These are phyloP conservation scores for Gloeostereum incarnatum DNA, from an alignment of 768 basidiomycete species.

Conservation along the genomic window DNA sequence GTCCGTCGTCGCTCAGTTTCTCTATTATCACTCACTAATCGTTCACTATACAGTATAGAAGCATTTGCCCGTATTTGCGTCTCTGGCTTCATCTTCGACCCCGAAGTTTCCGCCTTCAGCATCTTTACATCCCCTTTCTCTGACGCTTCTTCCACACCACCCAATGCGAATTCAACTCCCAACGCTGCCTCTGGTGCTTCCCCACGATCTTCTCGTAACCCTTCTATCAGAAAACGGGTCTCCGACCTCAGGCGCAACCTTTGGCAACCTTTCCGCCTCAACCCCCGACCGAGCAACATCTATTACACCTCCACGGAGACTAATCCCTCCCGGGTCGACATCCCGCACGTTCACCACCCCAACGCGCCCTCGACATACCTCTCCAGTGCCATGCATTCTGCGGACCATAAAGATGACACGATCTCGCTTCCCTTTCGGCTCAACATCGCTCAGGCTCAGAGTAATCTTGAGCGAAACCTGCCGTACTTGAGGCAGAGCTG, in stretches of 20 bases:
- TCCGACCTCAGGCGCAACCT: conserved; percentile 34
- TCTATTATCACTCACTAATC: too few species aligned
- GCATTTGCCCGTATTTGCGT: conserved; percentile 83
- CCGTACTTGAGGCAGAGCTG: conserved; percentile 92
- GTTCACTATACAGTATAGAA: conserved; percentile 71
- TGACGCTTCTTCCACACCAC: conserved; percentile 19
- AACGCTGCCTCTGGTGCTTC: conserved; percentile 2
- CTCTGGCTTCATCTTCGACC: conserved; percentile 83
- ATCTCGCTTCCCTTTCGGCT: conserved; percentile 56
- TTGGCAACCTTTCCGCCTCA: conserved; percentile 46
- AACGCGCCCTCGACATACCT: too few species aligned
- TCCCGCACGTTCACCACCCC: too few species aligned
- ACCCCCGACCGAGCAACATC: neutral
- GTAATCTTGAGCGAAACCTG: conserved; percentile 53
- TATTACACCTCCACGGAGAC: neutral
- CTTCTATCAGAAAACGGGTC: conserved; percentile 36
- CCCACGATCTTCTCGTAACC: conserved; percentile 6
- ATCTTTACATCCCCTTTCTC: conserved; percentile 33
- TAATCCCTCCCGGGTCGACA: too few species aligned
- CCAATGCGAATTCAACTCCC: too few species aligned
- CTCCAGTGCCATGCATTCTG: too few species aligned
- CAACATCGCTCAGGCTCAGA: conserved; percentile 43
- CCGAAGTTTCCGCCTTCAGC: conserved; percentile 50
- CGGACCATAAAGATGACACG: conserved; percentile 1
- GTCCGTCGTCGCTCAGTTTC: too few species aligned